Conservation (phyloP, 495 filamentous ascomycete genomes). For the Trichoderma parareesei region DNA sequence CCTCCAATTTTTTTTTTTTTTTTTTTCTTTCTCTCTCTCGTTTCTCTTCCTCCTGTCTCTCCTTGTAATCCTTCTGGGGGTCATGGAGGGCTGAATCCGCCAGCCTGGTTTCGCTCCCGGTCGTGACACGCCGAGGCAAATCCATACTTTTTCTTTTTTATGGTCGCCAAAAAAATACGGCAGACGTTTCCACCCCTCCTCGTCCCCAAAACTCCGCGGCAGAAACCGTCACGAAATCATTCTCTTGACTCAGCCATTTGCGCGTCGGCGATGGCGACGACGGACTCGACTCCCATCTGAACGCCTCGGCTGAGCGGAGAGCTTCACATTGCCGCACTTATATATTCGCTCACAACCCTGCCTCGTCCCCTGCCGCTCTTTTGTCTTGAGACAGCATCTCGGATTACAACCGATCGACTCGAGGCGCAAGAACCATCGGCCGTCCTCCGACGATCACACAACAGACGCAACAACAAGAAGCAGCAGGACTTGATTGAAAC, state of each 20-base stretch:
- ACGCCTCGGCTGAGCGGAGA: not conserved
- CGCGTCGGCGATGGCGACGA: conserved; percentile 22
- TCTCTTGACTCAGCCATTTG: conserved; percentile 17
- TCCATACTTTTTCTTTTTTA: too few species aligned
- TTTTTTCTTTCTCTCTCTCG: too few species aligned
- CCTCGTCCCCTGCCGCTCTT: not conserved
- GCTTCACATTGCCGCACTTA: not conserved
- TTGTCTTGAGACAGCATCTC: too few species aligned
- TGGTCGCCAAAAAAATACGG: not conserved
- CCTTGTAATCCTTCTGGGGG: too few species aligned
- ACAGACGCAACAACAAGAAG: not conserved
- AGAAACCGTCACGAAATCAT: conserved; percentile 35
- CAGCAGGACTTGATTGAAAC: too few species aligned
- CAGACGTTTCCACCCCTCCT: not conserved
- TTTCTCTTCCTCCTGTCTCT: too few species aligned
- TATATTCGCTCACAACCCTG: not conserved
- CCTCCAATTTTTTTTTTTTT: too few species aligned
- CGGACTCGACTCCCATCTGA: conserved; percentile 14
- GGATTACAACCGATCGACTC: too few species aligned
- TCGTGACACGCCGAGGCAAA: not conserved
- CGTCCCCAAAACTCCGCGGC: conserved; percentile 39
- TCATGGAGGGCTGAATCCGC: too few species aligned
- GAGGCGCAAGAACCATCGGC: too few species aligned
- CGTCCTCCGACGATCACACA: too few species aligned
- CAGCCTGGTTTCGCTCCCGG: too few species aligned